Conservation (phyloP, 2,329 filamentous ascomycete genomes). For the Monilinia polystroma region DNA sequence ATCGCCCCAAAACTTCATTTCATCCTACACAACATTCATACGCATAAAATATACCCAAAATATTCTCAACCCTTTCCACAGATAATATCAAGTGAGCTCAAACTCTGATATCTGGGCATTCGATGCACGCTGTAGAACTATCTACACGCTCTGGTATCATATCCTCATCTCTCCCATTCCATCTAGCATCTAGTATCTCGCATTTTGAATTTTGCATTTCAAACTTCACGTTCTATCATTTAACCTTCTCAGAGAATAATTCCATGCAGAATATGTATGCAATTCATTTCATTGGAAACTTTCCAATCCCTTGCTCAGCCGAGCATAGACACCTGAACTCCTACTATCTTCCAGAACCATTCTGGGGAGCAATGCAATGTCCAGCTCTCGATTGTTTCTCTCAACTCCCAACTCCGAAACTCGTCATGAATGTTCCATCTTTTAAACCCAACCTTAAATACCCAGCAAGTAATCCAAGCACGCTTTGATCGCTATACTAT, state of each 20-base stretch:
- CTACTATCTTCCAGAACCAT: not conserved
- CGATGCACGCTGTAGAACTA: not conserved
- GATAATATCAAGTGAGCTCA: not conserved
- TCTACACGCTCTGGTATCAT: not conserved
- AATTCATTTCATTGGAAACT: not conserved
- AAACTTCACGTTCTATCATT: too few species aligned
- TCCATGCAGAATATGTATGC: not conserved
- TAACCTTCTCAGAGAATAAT: not conserved
- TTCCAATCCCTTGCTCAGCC: not conserved
- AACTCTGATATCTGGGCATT: not conserved
- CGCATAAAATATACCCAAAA: too few species aligned
- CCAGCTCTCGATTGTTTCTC: not conserved
- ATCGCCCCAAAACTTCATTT: too few species aligned
- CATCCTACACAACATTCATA: too few species aligned
- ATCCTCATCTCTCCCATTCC: too few species aligned
- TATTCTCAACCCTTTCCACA: too few species aligned
- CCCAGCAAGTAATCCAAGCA: constrained; percentile 5
- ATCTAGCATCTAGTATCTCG: too few species aligned
- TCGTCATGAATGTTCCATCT: constrained; percentile 8
- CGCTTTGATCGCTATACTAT: not conserved
- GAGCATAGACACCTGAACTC: not conserved
- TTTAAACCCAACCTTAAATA: not conserved
- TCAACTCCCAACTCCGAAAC: not conserved
- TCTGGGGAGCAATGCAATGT: not conserved
- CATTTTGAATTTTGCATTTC: not conserved